phyloP scores from a whole-genome alignment of 78 protist genomes.

The Bodo saltans region DNA sequence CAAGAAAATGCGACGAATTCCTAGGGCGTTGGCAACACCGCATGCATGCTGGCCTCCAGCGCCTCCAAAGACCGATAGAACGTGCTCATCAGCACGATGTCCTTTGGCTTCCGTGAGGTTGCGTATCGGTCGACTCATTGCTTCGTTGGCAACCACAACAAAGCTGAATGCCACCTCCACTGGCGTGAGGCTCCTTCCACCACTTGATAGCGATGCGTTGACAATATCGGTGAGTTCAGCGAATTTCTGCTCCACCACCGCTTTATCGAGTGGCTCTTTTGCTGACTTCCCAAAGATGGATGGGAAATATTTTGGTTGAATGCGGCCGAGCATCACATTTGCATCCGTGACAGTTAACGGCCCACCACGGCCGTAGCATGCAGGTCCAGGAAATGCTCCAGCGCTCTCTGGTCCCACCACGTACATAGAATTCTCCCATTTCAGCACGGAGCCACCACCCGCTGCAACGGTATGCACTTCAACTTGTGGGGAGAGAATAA shows the following conservation, averaged over 20 bases:
- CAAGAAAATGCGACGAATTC: slow-evolving; percentile 71
- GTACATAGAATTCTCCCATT: slow-evolving; percentile 50
- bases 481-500: slow-evolving; percentile 87
- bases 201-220: background rate
- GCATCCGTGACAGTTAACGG: slow-evolving; percentile 86
- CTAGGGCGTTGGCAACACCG: slow-evolving; percentile 73
- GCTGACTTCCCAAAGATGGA: slow-evolving; percentile 76
- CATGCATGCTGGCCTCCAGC: slow-evolving; percentile 95
- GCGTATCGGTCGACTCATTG: slow-evolving; percentile 90
- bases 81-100: slow-evolving; percentile 46
- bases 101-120: slow-evolving; percentile 76
- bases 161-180: slow-evolving; percentile 82
- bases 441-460: slow-evolving; percentile 87
- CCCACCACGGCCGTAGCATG: slow-evolving; percentile 89
- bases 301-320: slow-evolving; percentile 79
- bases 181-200: slow-evolving; percentile 32
- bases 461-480: slow-evolving; percentile 93
- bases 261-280: slow-evolving; percentile 73
- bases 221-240: slow-evolving; percentile 36
- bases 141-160: slow-evolving; percentile 85
- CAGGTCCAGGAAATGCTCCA: slow-evolving; percentile 86
- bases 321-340: slow-evolving; percentile 76
- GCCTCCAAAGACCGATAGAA: slow-evolving; percentile 87
- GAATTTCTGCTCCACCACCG: slow-evolving; percentile 38
- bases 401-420: slow-evolving; percentile 88